Evolutionary conservation across 768 basidiomycete species (phyloP).

Genomic region (Psilocybe tampanensis): DNA sequence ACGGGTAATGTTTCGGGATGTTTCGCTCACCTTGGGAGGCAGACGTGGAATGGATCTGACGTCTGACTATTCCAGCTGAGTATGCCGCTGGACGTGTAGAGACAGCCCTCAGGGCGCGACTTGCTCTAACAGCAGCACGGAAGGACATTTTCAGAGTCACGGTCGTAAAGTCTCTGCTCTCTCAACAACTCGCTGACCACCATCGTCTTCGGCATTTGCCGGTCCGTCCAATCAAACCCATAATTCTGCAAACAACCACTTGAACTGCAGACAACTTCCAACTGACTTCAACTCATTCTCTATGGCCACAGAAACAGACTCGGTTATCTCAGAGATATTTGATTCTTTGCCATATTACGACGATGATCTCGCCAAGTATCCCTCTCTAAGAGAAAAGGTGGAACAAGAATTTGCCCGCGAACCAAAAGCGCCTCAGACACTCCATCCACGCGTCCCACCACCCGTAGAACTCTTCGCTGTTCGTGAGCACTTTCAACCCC

Average conservation of each 20-base stretch:
- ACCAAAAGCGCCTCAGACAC: constrained; percentile 53
- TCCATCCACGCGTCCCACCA: constrained; percentile 77
- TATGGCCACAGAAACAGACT: constrained; percentile 22
- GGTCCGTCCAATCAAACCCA: constrained; percentile 22
- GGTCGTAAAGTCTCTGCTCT: constrained; percentile 17
- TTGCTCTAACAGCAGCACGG: constrained; percentile 43
- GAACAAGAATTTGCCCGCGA: constrained; percentile 78
- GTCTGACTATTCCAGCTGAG: constrained; percentile 28
- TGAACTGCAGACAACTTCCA: no score
- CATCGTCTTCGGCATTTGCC: constrained; percentile 37
- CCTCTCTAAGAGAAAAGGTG: constrained; percentile 72
- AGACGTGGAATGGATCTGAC: constrained; percentile 50
- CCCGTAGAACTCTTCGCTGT: constrained; percentile 69
- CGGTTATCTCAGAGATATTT: constrained; percentile 45
- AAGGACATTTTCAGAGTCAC: constrained; percentile 39
- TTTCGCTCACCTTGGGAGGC: constrained; percentile 47
- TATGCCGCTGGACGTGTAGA: constrained; percentile 34
- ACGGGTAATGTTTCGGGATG: constrained; percentile 14
- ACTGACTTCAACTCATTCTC: background rate
- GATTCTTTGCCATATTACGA: constrained; percentile 96
- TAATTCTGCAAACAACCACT: background rate
- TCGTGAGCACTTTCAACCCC: constrained; percentile 39
- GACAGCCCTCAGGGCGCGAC: constrained; percentile 43
- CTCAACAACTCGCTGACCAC: constrained; percentile 11
- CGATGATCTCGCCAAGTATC: constrained; percentile 82